Evolutionary conservation across 805 yeast species (phyloP), one percentile per base, ranked within the genome.

Genomic region (Lipomyces lipofer): DNA sequence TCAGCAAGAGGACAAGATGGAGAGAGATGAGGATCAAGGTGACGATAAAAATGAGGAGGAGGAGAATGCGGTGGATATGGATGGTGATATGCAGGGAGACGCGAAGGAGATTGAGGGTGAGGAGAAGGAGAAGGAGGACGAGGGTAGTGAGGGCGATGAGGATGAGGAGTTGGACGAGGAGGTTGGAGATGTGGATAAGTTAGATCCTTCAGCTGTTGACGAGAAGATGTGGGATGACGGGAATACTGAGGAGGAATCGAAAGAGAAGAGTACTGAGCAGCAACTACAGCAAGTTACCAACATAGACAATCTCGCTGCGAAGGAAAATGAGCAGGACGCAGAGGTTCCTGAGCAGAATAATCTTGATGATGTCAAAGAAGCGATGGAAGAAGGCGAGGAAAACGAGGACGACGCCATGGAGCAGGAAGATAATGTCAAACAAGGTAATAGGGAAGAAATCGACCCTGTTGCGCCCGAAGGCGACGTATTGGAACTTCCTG

Each of bases 21-120:
- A 88, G 61, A 81, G 84, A 47, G 91, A 90, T 33, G 79, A 86
- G 48, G 80, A 85, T 33, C 81, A 86, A 21, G 78, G 83, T n/a
- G 78, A 81, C 25, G 76, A 78, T 9, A n/a, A n/a, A n/a, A n/a
- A n/a, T n/a, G 73, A 75, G 8, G 85, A 85, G n/a, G 84, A 82
- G 7, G 82, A 89, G 48, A 89, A 88, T 68, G 97, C 97, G 4
- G 90, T 88, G 43, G 96, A 89, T 47, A 87, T 91, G 68, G 96
- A 91, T 64, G 97, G 97, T 32, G 98, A 94, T 64, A 88, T 94
- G 95, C 97, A 94, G 22, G 99, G 99, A 51, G 83, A 88, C 25
- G 69, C 85, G 7, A 97, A 92, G 69, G 90, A 91, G 60, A 73
- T 70, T 3, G 76, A 75, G 1, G 78, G 92, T 89, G 72, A 89